Conservation (phyloP, 305 asterid genomes). For the Rubia balearica region DNA sequence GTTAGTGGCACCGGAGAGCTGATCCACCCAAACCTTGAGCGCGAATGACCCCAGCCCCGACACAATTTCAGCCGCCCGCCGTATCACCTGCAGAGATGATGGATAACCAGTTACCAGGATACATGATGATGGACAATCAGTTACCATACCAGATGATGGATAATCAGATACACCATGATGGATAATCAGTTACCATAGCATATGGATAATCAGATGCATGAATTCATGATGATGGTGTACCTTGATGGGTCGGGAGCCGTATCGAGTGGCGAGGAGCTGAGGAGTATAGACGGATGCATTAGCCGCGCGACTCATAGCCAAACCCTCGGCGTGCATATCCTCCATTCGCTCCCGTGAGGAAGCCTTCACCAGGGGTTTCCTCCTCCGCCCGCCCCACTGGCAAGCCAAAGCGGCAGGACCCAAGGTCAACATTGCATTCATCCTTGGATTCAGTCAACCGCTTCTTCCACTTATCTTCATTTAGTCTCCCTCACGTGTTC, state of each 20-base stretch:
- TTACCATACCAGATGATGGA: too few relatives aligned
- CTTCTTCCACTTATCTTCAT: too few relatives aligned
- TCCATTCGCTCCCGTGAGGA: conserved; percentile 65
- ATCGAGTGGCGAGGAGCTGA: conserved; percentile 39
- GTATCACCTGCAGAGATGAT: conserved; percentile 26
- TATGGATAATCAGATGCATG: too few relatives aligned
- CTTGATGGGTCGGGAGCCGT: conserved; percentile 76
- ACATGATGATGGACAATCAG: too few relatives aligned
- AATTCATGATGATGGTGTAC: conserved; percentile 12
- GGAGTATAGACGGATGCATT: conserved; percentile 76
- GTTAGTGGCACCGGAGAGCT: conserved; percentile 41
- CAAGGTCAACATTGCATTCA: too few relatives aligned
- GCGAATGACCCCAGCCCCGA: conserved; percentile 70
- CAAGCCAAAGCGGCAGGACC: conserved; percentile 5
- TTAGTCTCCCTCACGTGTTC: too few relatives aligned
- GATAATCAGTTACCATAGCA: too few relatives aligned
- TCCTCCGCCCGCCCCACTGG: conserved; percentile 17
- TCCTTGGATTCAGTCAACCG: too few relatives aligned
- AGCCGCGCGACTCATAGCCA: conserved; percentile 83
- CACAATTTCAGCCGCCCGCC: conserved; percentile 65
- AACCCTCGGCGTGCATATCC: conserved; percentile 91
- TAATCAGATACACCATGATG: too few relatives aligned
- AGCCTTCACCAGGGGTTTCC: conserved; percentile 54
- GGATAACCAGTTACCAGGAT: too few relatives aligned
- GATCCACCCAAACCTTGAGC: conserved; percentile 67